Base-by-base conservation (phyloP, 257 asterid species). In the Plantago elongata region DNA sequence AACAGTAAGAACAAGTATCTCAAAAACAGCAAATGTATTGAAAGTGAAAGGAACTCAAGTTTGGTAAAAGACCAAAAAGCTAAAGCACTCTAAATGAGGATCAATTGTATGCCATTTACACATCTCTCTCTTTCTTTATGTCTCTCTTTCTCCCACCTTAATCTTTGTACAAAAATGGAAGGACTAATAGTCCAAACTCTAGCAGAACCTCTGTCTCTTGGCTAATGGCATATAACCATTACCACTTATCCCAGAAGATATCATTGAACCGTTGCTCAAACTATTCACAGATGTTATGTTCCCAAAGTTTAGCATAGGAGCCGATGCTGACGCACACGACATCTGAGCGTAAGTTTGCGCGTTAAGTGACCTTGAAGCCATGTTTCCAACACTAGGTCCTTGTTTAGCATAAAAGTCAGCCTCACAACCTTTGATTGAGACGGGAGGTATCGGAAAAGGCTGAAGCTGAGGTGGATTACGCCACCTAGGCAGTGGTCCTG, bases 401-500 rank as follows among this genome's bases (percentile, higher is more conserved):
- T 63, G 65, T 67, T 79, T 75, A 56, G 62, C 60, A 14, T 62
- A 7, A 5, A 16, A 37, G 34, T 74, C 85, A n/a, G 30, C 42
- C 10, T 67, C 78, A 46, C 68, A 69, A 4, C 76, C 83, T 42
- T 71, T 69, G 65, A 74, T 57, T 0, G 87, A 57, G 72, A 81
- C 72, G 0, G 86, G 84, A 13, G 95, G 96, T 3, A 83, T 76
- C 52, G 76, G 83, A 51, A 73, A 72, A 0, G 77, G 68, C 69
- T 72, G 84, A 50, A 80, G 57, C 76, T 73, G 95, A 0, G 98
- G 98, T 6, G 95, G 96, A 66, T 85, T 91, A 1, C 88, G 85
- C 96, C 98, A 91, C 73, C 75, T 63, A 0, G 98, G 98, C 47
- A 90, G 85, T n/a, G 93, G 85, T 3, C 95, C 98, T 0, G 95